phyloP scores from a whole-genome alignment of 1,139 yeast genomes.

The Kodamaea fungicola region DNA sequence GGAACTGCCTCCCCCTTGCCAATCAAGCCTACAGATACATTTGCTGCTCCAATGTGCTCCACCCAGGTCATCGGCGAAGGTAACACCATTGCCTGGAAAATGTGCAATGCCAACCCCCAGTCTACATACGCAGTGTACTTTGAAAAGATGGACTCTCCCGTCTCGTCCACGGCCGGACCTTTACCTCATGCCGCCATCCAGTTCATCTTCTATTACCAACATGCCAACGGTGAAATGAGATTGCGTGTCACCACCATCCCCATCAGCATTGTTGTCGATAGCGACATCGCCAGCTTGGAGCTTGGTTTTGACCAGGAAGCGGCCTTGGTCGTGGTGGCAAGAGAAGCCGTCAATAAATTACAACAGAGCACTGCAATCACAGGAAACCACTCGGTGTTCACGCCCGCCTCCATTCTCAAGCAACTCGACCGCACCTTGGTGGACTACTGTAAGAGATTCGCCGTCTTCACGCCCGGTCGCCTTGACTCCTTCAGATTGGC shows the following conservation, averaged over 20 bases:
- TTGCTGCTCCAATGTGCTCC: constrained; percentile 24
- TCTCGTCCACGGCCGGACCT: constrained; percentile 8
- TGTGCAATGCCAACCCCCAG: constrained; percentile 53
- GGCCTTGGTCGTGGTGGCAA: constrained; percentile 59
- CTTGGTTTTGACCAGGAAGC: constrained; percentile 66
- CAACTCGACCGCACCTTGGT: constrained; percentile 86
- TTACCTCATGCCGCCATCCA: constrained; percentile 48
- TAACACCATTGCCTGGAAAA: constrained; percentile 58
- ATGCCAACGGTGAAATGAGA: constrained; percentile 43
- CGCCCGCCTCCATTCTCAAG: constrained; percentile 47
- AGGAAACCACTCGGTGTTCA: constrained; percentile 9
- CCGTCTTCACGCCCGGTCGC: constrained; percentile 78
- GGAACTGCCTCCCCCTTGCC: constrained; percentile 54
- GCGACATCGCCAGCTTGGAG: constrained; percentile 37
- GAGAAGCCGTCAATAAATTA: constrained; percentile 49
- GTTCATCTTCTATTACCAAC: constrained; percentile 74
- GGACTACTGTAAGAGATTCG: constrained; percentile 81
- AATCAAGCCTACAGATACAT: constrained; percentile 23
- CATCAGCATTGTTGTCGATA: constrained; percentile 39
- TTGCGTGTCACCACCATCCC: constrained; percentile 51
- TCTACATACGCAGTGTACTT: constrained; percentile 57
- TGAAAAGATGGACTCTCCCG: constrained; percentile 44
- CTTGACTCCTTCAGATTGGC: constrained; percentile 75
- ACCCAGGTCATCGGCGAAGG: constrained; percentile 43
- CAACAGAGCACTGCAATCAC: constrained; percentile 23